A percentile compares a stretch with the other conserved stretches of the same genome.
Evolutionary conservation across 1,139 yeast genomes (phyloP).

Genomic region (Magnusiomyces ingens): DNA sequence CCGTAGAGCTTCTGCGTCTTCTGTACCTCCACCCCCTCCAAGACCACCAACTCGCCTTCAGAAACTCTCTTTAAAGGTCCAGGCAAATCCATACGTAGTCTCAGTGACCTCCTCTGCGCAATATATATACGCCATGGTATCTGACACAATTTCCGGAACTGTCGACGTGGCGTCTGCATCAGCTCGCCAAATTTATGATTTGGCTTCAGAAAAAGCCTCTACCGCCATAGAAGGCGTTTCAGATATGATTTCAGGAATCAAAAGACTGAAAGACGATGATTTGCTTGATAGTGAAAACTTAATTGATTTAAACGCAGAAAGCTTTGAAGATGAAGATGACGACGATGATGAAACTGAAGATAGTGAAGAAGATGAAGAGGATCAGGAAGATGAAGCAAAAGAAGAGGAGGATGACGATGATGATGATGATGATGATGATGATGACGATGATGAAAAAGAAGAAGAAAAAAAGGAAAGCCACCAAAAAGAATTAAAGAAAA

Average conservation of each 20-base stretch:
- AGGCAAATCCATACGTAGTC: neutral
- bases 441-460: too few relatives aligned
- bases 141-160: slow-evolving; percentile 1
- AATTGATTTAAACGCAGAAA: slow-evolving; percentile 11
- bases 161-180: slow-evolving; percentile 4
- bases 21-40: too few relatives aligned
- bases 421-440: too few relatives aligned
- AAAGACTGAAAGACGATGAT: neutral
- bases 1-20: too few relatives aligned
- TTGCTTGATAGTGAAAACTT: slow-evolving; percentile 10
- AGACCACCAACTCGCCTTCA: too few relatives aligned
- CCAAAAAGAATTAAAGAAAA: neutral
- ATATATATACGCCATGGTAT: neutral
- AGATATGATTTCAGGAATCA: neutral
- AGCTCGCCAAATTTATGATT: neutral
- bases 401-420: too few relatives aligned
- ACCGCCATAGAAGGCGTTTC: neutral
- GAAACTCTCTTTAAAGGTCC: too few relatives aligned
- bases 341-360: slow-evolving; percentile 15
- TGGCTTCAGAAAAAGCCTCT: neutral
- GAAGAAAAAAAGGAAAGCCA: slow-evolving; percentile 20
- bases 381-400: too few relatives aligned
- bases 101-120: neutral
- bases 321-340: slow-evolving; percentile 21
- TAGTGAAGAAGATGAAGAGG: neutral